Percentiles rank a stretch among this genome's conserved stretches.
Evolutionary conservation across 345 rosid species (phyloP).

Genomic region (Eucalyptus curtisii): DNA sequence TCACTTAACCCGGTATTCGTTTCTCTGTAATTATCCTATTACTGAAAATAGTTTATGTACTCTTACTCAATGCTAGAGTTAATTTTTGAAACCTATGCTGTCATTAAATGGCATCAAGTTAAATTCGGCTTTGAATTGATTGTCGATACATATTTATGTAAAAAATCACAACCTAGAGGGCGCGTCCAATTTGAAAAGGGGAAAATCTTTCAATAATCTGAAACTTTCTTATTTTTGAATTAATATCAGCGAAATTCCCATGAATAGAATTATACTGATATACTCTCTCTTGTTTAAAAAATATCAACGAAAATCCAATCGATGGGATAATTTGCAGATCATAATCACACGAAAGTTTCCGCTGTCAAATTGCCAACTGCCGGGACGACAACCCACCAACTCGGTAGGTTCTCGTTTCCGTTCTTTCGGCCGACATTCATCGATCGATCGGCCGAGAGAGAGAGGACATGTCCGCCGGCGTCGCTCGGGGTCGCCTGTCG

Average conservation of each 20-base stretch:
- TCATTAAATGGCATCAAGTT: not conserved
- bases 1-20: not conserved
- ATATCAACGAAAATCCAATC: not conserved
- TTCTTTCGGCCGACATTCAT: not conserved
- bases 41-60: not conserved
- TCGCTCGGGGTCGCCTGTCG: constrained; percentile 88
- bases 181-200: not conserved
- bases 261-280: not conserved
- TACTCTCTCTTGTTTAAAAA: not conserved
- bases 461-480: constrained; percentile 55
- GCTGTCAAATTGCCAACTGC: not conserved
- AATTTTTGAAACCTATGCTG: not conserved
- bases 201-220: not conserved
- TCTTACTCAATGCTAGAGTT: not conserved
- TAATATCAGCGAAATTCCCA: not conserved
- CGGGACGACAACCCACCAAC: not conserved
- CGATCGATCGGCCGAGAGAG: not conserved
- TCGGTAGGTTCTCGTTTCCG: not conserved
- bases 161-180: not conserved
- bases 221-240: not conserved
- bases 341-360: not conserved
- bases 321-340: not conserved
- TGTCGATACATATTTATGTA: not conserved
- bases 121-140: not conserved
- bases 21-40: not conserved